Base-by-base conservation (phyloP, 2,329 filamentous ascomycete genomes). In the Amauroascus niger region DNA sequence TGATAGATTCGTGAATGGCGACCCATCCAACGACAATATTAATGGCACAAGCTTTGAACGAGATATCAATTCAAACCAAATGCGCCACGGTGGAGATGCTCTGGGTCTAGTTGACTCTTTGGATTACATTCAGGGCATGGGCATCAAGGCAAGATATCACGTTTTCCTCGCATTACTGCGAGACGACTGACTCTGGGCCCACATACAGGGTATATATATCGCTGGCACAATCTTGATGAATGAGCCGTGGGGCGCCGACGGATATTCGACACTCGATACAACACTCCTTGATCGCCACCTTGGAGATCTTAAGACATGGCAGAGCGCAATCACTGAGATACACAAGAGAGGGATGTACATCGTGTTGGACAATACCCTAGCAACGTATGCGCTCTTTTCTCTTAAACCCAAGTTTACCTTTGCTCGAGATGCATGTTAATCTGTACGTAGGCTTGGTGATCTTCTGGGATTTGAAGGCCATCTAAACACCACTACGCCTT, bases 161-260 rank as follows among this genome's bases (percentile, higher is more conserved):
- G 2, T n/a, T 20, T 2, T 18, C 28, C 18, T 39, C 14, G 8
- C 9, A 3, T 14, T 16, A 20, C n/a, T n/a, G 26, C 5, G 20
- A 30, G 14, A 30, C 20, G 11, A 43, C 26, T 20, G 43, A 43
- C n/a, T 32, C 9, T 22, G 13, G 16, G 2, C 7, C 20, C 28
- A 32, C 11, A 37, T 24, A 32, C 58, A 81, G 74, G 79, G 72
- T 4, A 68, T 84, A 28, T 83, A 84, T 60, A 73, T 84, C 45
- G 81, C 80, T 28, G 82, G 81, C n/a, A 80, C 77, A 43, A 73
- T 79, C 7, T 76, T 83, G 60, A 77, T 84, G 65, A 85, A 85
- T 62, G 69, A 76, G 59, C 82, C 82, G 6, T 85, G 82, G 82
- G 76, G 75, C 13, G 71, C 77, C 11, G 81, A 85, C 62, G 75